These are phyloP conservation scores for Globisporangium okanoganense DNA, from an alignment of 352 stramenopile species.

Conservation along the genomic window DNA sequence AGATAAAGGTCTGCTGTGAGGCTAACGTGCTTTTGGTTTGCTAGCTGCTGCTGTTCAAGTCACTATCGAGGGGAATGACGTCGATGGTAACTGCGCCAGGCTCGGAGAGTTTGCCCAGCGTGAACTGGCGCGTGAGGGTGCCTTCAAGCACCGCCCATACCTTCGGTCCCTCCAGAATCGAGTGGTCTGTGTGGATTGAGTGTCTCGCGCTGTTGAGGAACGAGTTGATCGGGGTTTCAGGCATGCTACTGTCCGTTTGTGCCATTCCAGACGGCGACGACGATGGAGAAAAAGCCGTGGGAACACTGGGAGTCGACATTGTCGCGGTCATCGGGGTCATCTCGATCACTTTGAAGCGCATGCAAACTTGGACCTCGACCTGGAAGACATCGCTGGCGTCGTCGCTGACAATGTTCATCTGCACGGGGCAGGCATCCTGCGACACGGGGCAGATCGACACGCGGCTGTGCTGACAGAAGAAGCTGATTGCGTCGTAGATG, in stretches of 20 bases:
- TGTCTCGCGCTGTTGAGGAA: neutral
- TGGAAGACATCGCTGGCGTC: constrained; percentile 26
- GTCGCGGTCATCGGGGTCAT: constrained; percentile 22
- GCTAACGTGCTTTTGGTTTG: neutral
- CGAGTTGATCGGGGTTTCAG: neutral
- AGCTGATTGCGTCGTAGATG: constrained; percentile 80
- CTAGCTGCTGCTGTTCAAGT: neutral
- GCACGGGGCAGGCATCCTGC: constrained; percentile 52
- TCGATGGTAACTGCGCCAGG: constrained; percentile 45
- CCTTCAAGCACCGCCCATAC: constrained; percentile 63
- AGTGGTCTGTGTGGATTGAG: neutral
- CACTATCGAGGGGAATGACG: constrained; percentile 19
- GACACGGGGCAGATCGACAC: constrained; percentile 68
- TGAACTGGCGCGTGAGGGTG: constrained; percentile 52
- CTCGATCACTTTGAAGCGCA: constrained; percentile 77
- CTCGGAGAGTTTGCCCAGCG: constrained; percentile 43
- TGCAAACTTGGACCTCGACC: constrained; percentile 57
- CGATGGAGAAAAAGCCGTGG: neutral
- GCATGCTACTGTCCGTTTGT: neutral
- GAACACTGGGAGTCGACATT: neutral
- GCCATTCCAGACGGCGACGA: neutral
- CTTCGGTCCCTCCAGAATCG: constrained; percentile 15
- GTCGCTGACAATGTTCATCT: constrained; percentile 39
- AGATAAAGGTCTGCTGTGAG: neutral
- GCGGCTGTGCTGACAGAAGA: constrained; percentile 56